Evolutionary conservation across 345 rosid genomes (phyloP).

Genomic region (Dipteronia sinensis): DNA sequence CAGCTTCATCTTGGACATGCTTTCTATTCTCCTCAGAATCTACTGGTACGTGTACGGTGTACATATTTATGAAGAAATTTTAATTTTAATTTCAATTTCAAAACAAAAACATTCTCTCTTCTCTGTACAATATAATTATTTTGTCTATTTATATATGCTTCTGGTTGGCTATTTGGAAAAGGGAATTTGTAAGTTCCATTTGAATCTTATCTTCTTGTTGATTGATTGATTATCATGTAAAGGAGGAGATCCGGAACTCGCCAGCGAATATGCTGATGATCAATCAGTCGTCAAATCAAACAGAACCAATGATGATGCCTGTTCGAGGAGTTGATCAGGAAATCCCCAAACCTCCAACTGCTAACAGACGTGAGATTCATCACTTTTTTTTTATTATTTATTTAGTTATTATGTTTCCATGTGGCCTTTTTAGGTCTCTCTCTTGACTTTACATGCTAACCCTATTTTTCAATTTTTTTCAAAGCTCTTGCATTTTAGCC

Average conservation of each 20-base stretch:
- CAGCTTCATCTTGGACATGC: constrained; percentile 75
- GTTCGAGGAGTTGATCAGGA: constrained; percentile 50
- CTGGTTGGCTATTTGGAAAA: not conserved
- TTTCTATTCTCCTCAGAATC: constrained; percentile 76
- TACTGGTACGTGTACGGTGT: constrained; percentile 58
- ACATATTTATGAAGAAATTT: constrained; percentile 13
- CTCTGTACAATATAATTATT: not conserved
- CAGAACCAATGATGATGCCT: constrained; percentile 59
- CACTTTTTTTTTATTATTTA: not conserved
- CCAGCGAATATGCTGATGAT: constrained; percentile 68
- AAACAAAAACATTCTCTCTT: not conserved
- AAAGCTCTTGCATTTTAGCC: not conserved
- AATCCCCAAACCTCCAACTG: constrained; percentile 68
- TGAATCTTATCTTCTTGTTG: too few relatives aligned
- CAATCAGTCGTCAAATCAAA: constrained; percentile 65
- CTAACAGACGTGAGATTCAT: constrained; percentile 77
- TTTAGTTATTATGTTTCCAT: not conserved
- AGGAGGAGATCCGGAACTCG: constrained; percentile 85
- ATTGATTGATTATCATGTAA: too few relatives aligned
- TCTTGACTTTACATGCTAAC: not conserved
- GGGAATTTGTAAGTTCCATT: not conserved
- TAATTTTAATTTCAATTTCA: constrained; percentile 20
- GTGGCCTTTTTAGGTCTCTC: constrained; percentile 2
- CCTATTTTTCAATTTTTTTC: not conserved
- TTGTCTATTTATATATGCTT: too few relatives aligned